Evolutionary conservation across 192 early-diverging fungal species (phyloP), one percentile per base, ranked within the genome.

Genomic region (Coemansia sp.): DNA sequence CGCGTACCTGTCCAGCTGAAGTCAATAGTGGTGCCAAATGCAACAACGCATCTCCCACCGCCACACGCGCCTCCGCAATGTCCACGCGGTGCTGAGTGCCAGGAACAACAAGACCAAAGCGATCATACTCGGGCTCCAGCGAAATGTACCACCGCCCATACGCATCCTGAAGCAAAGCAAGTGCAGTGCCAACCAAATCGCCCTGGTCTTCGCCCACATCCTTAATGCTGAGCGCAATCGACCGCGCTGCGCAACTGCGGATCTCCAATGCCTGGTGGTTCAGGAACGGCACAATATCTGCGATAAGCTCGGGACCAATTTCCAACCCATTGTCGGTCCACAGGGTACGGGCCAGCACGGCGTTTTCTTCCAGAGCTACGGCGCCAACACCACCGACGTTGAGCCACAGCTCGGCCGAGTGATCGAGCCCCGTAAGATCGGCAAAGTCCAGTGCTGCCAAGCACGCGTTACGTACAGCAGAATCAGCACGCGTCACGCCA

Each of bases 101-200:
- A 1, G 91, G 90, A 36, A 93, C 94, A 1, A 97, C 85, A 66
- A 99, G 91, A 46, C 95, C 97, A 69, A 87, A 97, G 57, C 91
- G 90, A 73, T 99, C 95, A 64, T 92, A 95, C 70, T 96, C 91
- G 10, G 96, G 96, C 29, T 88, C 88, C 20, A 95, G 87, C 13
- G 93, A 84, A 43, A 87, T 77, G 44, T 90, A 85, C 89, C 89
- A 76, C 34, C 34, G 15, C 29, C 50, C 38, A 53, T 83, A 85
- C 50, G 75, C 74, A 11, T 44, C 52, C 60, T 71, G 60, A 33
- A 85, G 69, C 46, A 50, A 31, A 7, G 34, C 22, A 20, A 85
- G 67, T 55, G 75, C 61, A 1, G 10, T 8, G 46, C 68, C 68
- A 15, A 77, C 49, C 16, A 65, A 10, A 22, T 10, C 53, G 29